Conservation (phyloP, 2,329 filamentous ascomycete genomes). For the Diplodia seriata region DNA sequence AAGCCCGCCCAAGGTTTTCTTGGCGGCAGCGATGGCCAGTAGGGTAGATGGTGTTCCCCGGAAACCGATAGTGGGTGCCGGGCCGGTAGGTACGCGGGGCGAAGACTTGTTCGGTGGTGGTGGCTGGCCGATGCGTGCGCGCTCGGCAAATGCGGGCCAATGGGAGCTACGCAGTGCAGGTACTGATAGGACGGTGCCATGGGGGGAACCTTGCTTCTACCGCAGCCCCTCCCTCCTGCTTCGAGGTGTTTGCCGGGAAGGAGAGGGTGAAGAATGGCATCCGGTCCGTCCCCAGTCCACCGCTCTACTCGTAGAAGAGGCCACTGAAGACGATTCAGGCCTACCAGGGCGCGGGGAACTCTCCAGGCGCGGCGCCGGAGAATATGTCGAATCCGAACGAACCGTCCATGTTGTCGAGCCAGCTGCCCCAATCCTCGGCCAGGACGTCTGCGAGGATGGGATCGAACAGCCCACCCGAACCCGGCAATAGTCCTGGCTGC, state of each 20-base stretch:
- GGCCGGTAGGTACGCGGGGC: background rate
- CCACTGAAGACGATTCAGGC: background rate
- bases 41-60: too few relatives aligned
- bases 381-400: constrained; percentile 3
- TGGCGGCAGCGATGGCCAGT: background rate
- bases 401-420: constrained; percentile 6
- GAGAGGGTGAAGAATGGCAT: too few relatives aligned
- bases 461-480: background rate
- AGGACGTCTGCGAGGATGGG: background rate
- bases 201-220: background rate
- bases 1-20: constrained; percentile 1
- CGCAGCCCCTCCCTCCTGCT: too few relatives aligned
- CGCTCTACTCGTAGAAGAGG: background rate
- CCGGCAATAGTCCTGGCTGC: background rate
- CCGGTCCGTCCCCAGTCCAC: too few relatives aligned
- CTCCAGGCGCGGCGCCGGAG: background rate
- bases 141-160: background rate
- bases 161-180: background rate
- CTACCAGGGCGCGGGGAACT: background rate
- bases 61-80: background rate
- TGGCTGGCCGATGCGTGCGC: background rate
- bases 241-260: too few relatives aligned
- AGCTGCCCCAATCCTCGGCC: constrained; percentile 16
- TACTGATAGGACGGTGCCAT: background rate
- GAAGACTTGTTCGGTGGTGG: background rate